These are phyloP conservation scores for Alternaria sp. DNA, from an alignment of 2,329 filamentous ascomycete species.

Conservation along the genomic window DNA sequence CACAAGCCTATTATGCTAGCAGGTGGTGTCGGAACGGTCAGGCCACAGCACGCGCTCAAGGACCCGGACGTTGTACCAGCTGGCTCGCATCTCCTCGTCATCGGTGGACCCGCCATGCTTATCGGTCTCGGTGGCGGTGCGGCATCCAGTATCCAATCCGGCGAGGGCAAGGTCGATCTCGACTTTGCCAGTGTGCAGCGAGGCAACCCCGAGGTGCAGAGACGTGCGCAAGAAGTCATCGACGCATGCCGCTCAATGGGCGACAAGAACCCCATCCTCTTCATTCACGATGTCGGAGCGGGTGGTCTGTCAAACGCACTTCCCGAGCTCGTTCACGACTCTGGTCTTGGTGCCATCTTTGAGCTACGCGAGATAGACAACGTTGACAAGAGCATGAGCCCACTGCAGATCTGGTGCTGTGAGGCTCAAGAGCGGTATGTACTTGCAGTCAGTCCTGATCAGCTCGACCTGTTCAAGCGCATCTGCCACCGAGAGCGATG, in stretches of 20 bases:
- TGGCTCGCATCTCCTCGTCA: slow-evolving; percentile 89
- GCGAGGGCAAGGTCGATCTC: slow-evolving; percentile 87
- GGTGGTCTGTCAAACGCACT: slow-evolving; percentile 87
- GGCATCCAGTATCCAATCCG: slow-evolving; percentile 88
- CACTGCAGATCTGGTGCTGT: slow-evolving; percentile 97
- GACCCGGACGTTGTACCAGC: slow-evolving; percentile 78
- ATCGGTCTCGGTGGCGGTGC: slow-evolving; percentile 96
- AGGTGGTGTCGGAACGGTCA: slow-evolving; percentile 90
- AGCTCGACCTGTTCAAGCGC: slow-evolving; percentile 75
- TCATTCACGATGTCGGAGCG: slow-evolving; percentile 97
- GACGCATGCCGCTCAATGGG: slow-evolving; percentile 90
- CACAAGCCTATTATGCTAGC: slow-evolving; percentile 99
- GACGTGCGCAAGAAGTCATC: slow-evolving; percentile 97
- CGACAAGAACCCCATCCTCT: slow-evolving; percentile 85
- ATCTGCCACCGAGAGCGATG: slow-evolving; percentile 85
- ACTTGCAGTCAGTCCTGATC: slow-evolving; percentile 81
- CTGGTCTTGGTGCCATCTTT: slow-evolving; percentile 88
- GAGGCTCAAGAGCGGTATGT: slow-evolving; percentile 98
- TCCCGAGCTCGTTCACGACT: slow-evolving; percentile 90
- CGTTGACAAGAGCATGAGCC: slow-evolving; percentile 90
- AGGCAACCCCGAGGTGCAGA: slow-evolving; percentile 95
- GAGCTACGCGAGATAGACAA: slow-evolving; percentile 95
- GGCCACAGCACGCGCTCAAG: slow-evolving; percentile 91
- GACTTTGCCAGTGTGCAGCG: slow-evolving; percentile 98
- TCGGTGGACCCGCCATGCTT: slow-evolving; percentile 96